Evolutionary conservation across 805 yeast species (phyloP), one percentile per base, ranked within the genome.

Genomic region (Kluyveromyces lactis): DNA sequence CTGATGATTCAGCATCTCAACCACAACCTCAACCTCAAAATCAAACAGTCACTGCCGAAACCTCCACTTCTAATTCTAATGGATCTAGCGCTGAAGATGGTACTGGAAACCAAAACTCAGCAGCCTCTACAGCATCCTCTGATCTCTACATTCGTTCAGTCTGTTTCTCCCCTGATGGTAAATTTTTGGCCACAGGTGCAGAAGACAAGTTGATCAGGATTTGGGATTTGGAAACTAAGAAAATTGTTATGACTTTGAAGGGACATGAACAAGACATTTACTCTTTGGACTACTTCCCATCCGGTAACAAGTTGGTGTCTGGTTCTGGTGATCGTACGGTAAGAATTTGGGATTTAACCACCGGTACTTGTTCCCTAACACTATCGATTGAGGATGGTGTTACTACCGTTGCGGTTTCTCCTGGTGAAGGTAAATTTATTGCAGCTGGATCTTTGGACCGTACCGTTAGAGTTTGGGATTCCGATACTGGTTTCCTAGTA

Each of bases 251-350:
- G 65, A 81, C 85, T 50, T 71, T 90, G 59, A 73, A 80, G 47
- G 98, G 98, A 38, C 97, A 90, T 60, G 97, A 89, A 63, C 98
- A 92, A 69, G 98, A 90, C 66, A 89, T 90, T 51, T 92, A 90
- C 66, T 89, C 97, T 10, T 72, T 90, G 50, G 97, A 86, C 65
- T 92, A 85, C 63, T 85, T 90, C 75, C 90, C 95, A 36, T 87
- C 86, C 53, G 97, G 98, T 38, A 76, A 87, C 50, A 83, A 87
- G 60, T 74, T 90, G 52, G 96, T 90, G 21, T 82, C 95, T 15
- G 98, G 98, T 28, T 81, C 94, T 12, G 98, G 98, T 42, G 98
- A 90, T 66, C 77, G 95, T 54, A 86, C 96, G 13, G 97, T 90
- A 26, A 76, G 96, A 60, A 82, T 92, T 56, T 90, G 98, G 98